Conservation (phyloP, 2,329 filamentous ascomycete genomes). For the Scytalidium sp. region DNA sequence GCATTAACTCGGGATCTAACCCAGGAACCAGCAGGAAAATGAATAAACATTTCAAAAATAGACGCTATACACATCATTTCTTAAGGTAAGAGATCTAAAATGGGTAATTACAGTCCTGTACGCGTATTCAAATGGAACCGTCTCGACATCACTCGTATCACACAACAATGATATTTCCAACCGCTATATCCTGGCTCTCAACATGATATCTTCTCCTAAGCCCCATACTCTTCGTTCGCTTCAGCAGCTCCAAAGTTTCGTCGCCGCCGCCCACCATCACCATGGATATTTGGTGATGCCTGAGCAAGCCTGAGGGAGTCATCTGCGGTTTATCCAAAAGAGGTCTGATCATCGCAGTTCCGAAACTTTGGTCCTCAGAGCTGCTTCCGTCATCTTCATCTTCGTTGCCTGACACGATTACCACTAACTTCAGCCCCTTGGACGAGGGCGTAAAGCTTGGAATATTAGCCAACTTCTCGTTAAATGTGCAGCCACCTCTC, state of each 20-base stretch:
- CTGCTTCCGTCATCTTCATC: constrained; percentile 22
- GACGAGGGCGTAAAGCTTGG: constrained; percentile 66
- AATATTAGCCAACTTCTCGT: constrained; percentile 79
- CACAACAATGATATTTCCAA: constrained; percentile 72
- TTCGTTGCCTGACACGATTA: constrained; percentile 64
- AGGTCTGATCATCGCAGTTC: constrained; percentile 55
- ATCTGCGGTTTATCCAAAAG: constrained; percentile 71
- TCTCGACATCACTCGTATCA: too few relatives aligned
- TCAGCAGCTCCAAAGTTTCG: constrained; percentile 61
- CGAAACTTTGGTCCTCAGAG: constrained; percentile 24
- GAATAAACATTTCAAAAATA: too few relatives aligned
- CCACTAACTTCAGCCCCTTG: constrained; percentile 70
- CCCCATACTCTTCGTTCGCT: constrained; percentile 64
- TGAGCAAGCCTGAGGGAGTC: constrained; percentile 29
- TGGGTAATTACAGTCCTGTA: too few relatives aligned
- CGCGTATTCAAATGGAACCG: too few relatives aligned
- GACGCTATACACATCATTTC: too few relatives aligned
- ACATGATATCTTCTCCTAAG: constrained; percentile 77
- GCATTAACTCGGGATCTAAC: too few relatives aligned
- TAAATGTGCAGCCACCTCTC: constrained; percentile 82
- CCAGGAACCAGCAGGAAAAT: too few relatives aligned
- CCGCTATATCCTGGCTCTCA: constrained; percentile 73
- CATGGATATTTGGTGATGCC: constrained; percentile 69
- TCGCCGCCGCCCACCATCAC: constrained; percentile 76
- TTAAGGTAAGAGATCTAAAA: too few relatives aligned